A percentile compares a stretch with the other conserved stretches of the same genome.
Evolutionary conservation across 2,329 filamentous ascomycete species (phyloP).

Genomic region (Penicillium sp.): DNA sequence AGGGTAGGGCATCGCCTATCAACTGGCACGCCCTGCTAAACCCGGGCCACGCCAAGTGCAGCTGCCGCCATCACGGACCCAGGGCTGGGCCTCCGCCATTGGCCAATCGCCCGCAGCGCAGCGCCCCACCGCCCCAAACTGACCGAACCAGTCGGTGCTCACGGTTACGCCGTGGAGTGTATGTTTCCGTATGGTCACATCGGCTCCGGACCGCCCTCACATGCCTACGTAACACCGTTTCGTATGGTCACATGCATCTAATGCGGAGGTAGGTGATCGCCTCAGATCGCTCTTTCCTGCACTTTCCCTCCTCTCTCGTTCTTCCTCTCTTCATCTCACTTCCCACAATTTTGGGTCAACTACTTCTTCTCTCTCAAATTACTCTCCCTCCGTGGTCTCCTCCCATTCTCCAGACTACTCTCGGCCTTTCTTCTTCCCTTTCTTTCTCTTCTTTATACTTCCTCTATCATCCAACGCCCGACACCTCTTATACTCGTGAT

Average conservation of each 20-base stretch:
- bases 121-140: constrained; percentile 18
- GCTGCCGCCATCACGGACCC: background rate
- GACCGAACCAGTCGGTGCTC: constrained; percentile 4
- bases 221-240: background rate
- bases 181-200: constrained; percentile 1
- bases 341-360: constrained; percentile 4
- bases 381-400: constrained; percentile 7
- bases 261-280: constrained; percentile 27
- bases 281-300: constrained; percentile 19
- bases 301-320: constrained; percentile 21
- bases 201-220: background rate
- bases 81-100: constrained; percentile 16
- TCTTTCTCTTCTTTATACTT: constrained; percentile 15
- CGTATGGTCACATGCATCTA: constrained; percentile 28
- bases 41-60: constrained; percentile 1
- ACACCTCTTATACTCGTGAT: constrained; percentile 24
- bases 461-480: background rate
- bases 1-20: background rate
- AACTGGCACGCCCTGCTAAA: background rate
- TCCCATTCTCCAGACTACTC: constrained; percentile 2
- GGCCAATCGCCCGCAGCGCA: constrained; percentile 20
- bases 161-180: background rate
- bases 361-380: constrained; percentile 12
- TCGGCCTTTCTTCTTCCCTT: background rate
- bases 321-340: constrained; percentile 19